These are phyloP conservation scores for Flaveria trinervia DNA, from an alignment of 129 eudicot genomes.

Conservation along the genomic window DNA sequence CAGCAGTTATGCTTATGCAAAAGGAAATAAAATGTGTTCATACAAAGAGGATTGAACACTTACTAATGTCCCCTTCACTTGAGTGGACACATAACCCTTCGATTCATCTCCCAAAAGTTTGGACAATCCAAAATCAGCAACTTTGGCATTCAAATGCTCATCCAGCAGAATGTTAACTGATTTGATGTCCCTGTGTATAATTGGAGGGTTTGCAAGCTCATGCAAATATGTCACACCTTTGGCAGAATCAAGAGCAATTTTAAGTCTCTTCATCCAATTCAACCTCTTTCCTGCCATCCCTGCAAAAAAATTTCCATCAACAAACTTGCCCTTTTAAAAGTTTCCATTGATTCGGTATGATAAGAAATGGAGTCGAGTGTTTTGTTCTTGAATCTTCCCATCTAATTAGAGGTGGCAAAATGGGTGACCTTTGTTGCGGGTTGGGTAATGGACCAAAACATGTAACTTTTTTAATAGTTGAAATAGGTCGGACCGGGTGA, in stretches of 20 bases:
- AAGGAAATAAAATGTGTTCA: neutral
- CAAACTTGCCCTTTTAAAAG: neutral
- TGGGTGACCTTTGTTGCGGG: neutral
- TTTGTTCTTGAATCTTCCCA: neutral
- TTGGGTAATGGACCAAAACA: neutral
- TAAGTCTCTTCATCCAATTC: slow-evolving; percentile 67
- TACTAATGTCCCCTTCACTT: slow-evolving; percentile 95
- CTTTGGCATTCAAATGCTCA: slow-evolving; percentile 67
- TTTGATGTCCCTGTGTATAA: slow-evolving; percentile 84
- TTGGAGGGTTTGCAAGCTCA: slow-evolving; percentile 91
- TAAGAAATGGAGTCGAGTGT: neutral
- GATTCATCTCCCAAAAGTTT: slow-evolving; percentile 63
- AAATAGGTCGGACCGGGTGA: neutral
- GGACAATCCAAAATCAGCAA: slow-evolving; percentile 90
- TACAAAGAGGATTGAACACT: slow-evolving; percentile 18
- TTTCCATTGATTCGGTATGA: neutral
- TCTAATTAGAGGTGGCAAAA: neutral
- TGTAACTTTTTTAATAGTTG: neutral
- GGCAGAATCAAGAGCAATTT: slow-evolving; percentile 71
- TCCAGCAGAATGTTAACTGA: slow-evolving; percentile 77
- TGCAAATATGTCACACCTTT: slow-evolving; percentile 76
- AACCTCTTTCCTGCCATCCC: slow-evolving; percentile 58
- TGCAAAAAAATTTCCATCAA: slow-evolving; percentile 16
- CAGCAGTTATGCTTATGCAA: slow-evolving; percentile 1
- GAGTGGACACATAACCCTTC: slow-evolving; percentile 76